Conservation (phyloP, 306 rosid genomes). For the Acmispon strigosus region DNA sequence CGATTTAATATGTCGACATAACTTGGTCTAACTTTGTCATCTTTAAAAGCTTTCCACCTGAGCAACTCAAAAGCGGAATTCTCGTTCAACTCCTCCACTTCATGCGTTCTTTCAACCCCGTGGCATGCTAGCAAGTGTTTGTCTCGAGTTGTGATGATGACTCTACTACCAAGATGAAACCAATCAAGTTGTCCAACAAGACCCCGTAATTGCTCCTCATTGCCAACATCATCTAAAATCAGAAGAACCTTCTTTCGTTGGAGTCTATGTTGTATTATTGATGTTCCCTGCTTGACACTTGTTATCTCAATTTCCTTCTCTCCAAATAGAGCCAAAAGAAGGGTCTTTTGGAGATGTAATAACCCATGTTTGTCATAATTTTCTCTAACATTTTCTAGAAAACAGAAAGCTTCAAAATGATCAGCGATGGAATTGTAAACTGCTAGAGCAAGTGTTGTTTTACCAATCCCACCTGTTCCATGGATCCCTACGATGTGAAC, state of each 20-base stretch:
- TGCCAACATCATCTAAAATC: conserved; percentile 16
- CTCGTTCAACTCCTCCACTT: not conserved
- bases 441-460: not conserved
- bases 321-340: not conserved
- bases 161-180: conserved; percentile 20
- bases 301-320: not conserved
- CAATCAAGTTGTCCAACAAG: not conserved
- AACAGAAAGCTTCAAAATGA: not conserved
- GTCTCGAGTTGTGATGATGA: conserved; percentile 23
- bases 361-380: not conserved
- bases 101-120: not conserved
- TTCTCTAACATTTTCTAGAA: not conserved
- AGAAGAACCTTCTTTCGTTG: not conserved
- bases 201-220: not conserved
- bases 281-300: not conserved
- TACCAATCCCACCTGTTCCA: not conserved
- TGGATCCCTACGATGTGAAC: not conserved
- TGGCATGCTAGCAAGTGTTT: not conserved
- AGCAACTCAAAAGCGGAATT: conserved; percentile 4
- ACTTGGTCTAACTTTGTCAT: not conserved
- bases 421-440: not conserved
- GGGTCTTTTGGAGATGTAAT: not conserved
- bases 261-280: conserved; percentile 3
- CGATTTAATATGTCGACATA: not conserved
- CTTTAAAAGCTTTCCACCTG: conserved; percentile 18